Conservation (phyloP, 306 rosid genomes). For the Adenanthera pavonina region DNA sequence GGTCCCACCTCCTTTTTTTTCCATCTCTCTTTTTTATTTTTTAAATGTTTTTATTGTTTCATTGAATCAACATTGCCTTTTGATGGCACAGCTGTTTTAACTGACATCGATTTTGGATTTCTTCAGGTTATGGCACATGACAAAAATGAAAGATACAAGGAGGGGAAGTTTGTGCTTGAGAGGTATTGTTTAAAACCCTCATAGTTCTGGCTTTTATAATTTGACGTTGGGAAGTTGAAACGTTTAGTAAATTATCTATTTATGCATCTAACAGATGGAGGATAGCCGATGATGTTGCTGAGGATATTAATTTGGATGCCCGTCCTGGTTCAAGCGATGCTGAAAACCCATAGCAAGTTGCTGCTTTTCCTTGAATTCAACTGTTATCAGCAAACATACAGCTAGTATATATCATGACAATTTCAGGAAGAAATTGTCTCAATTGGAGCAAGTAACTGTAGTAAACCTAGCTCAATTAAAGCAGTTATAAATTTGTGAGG, state of each 20-base stretch:
- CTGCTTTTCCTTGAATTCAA: slow-evolving; percentile 29
- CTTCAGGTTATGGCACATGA: slow-evolving; percentile 77
- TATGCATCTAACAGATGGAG: slow-evolving; percentile 57
- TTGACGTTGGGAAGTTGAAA: background rate
- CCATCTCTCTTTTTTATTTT: background rate
- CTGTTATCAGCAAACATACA: slow-evolving; percentile 38
- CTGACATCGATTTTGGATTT: slow-evolving; percentile 28
- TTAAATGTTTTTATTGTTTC: background rate
- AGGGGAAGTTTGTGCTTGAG: slow-evolving; percentile 88
- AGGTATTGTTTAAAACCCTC: slow-evolving; percentile 46
- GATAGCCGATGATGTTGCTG: slow-evolving; percentile 60
- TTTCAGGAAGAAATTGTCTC: slow-evolving; percentile 36
- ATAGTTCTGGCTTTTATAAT: background rate
- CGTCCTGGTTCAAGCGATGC: slow-evolving; percentile 69
- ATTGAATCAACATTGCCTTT: slow-evolving; percentile 5
- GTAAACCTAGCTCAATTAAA: slow-evolving; percentile 1
- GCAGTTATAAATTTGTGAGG: slow-evolving; percentile 15
- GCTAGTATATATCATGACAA: slow-evolving; percentile 31
- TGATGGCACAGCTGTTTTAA: slow-evolving; percentile 1
- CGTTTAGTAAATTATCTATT: slow-evolving; percentile 8
- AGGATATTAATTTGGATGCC: slow-evolving; percentile 66
- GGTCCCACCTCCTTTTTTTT: background rate
- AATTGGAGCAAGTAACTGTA: slow-evolving; percentile 22
- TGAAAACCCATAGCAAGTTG: slow-evolving; percentile 60
- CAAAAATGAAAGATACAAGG: slow-evolving; percentile 71